Evolutionary conservation across 192 early-diverging fungal species (phyloP), one percentile per base, ranked within the genome.

Genomic region (Tieghemiomyces parasiticus): DNA sequence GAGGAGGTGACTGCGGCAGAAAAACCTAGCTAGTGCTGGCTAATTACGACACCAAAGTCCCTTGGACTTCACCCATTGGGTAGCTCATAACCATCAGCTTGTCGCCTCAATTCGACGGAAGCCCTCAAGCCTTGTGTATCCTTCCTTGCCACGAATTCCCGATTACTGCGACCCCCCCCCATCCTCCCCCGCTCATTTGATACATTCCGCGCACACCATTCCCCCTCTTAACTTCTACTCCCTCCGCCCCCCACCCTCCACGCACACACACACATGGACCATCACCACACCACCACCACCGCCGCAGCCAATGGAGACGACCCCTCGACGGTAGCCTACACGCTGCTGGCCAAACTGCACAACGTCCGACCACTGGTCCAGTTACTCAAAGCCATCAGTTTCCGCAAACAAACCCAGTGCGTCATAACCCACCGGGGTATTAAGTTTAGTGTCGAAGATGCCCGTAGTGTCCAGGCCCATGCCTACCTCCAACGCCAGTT

Each of bases 351-450:
- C n/a, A 60, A 63, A 19, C 50, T 72, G 8, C 66, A 65, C 47
- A 75, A 75, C 62, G 68, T 75, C 30, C 67, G 71, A 8, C 69
- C 75, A 0, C 59, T 80, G n/a, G 76, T 74, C 24, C 72, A 75
- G 49, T 68, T 78, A 70, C 70, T 78, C 32, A 63, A 66, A 34
- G 72, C 75, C 44, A 67, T 80, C 46, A 44, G 63, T 38, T 63
- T 59, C 53, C 69, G 63, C 46, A 61, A 59, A 24, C 35, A 31
- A 28, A 35, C 58, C 9, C 38, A 45, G 38, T 46, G 35, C 38
- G 35, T 45, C 32, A 35, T 59, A 14, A 59, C 58, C 13, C 31
- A 31, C 8, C 35, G 34, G 8, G 56, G 56, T 19, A 29, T 58
- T 33, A 58, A 58, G 30, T 44, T 58, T 22, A 38, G 34, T 8